Evolutionary conservation across 2,329 filamentous ascomycete genomes (phyloP).

Genomic region (Colletotrichum tabaci): DNA sequence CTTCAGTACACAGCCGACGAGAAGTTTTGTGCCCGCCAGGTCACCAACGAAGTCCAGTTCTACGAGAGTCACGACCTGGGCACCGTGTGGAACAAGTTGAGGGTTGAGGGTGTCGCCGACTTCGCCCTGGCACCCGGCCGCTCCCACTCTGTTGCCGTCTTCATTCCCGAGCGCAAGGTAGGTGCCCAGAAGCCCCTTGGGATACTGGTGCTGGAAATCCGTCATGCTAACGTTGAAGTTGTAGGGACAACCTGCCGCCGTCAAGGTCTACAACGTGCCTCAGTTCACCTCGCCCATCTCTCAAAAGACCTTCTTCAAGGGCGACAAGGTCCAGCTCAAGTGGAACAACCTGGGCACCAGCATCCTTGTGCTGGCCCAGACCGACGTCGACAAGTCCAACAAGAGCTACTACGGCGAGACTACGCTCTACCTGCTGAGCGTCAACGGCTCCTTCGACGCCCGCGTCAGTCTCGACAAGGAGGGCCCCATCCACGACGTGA

Average conservation of each 20-base stretch:
- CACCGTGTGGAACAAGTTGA: constrained; percentile 95
- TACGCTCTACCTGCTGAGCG: constrained; percentile 93
- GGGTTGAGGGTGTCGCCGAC: constrained; percentile 89
- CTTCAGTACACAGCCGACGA: constrained; percentile 97
- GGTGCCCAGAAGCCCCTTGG: constrained; percentile 43
- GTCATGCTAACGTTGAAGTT: constrained; percentile 26
- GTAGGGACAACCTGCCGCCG: constrained; percentile 91
- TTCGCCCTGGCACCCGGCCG: constrained; percentile 92
- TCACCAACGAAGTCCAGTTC: constrained; percentile 98
- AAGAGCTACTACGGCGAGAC: constrained; percentile 99
- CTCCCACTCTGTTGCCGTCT: constrained; percentile 93
- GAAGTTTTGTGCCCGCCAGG: constrained; percentile 90
- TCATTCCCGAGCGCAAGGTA: constrained; percentile 96
- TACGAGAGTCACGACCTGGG: constrained; percentile 89
- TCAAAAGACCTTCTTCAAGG: constrained; percentile 99
- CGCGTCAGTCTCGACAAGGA: constrained; percentile 95
- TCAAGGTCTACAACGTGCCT: constrained; percentile 95
- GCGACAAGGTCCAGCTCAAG: constrained; percentile 98
- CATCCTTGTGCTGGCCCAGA: constrained; percentile 94
- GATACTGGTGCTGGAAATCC: not conserved
- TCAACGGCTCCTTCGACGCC: constrained; percentile 92
- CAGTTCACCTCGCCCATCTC: constrained; percentile 87
- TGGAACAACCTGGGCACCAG: constrained; percentile 96
- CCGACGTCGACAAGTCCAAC: constrained; percentile 97
- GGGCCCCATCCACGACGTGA: constrained; percentile 96